phyloP scores from a whole-genome alignment of 306 rosid species.

The Cercis canadensis region DNA sequence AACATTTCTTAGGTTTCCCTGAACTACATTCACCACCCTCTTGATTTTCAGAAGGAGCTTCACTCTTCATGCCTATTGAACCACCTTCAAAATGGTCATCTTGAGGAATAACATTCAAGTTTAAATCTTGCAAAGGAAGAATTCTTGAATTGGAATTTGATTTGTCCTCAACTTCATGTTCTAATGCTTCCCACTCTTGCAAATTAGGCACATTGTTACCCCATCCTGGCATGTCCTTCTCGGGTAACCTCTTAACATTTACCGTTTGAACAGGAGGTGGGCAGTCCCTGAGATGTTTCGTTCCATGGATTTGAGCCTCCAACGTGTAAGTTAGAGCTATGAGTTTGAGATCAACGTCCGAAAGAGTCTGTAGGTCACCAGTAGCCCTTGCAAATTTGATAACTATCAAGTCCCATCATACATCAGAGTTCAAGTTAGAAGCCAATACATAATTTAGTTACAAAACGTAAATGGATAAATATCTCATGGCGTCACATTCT shows the following conservation, averaged over 20 bases:
- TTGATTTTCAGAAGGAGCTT: slow-evolving; percentile 48
- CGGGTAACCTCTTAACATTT: slow-evolving; percentile 74
- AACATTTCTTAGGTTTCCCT: slow-evolving; percentile 52
- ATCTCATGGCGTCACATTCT: no score
- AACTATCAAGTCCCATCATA: slow-evolving; percentile 50
- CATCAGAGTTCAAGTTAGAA: slow-evolving; percentile 26
- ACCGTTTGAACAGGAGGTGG: slow-evolving; percentile 79
- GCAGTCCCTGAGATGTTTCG: slow-evolving; percentile 68
- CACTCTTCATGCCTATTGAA: slow-evolving; percentile 39
- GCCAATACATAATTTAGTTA: neutral
- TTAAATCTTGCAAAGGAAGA: slow-evolving; percentile 83
- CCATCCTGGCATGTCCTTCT: slow-evolving; percentile 98
- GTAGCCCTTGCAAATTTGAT: slow-evolving; percentile 86
- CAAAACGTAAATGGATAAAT: neutral
- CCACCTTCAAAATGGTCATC: slow-evolving; percentile 53
- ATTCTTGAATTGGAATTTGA: slow-evolving; percentile 58
- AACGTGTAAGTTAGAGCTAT: slow-evolving; percentile 75
- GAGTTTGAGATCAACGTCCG: slow-evolving; percentile 87
- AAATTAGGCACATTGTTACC: slow-evolving; percentile 88
- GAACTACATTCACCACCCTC: slow-evolving; percentile 42
- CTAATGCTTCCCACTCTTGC: slow-evolving; percentile 92
- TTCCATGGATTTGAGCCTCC: slow-evolving; percentile 87
- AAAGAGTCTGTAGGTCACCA: slow-evolving; percentile 92
- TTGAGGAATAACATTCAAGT: slow-evolving; percentile 58
- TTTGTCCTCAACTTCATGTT: slow-evolving; percentile 51